These are phyloP conservation scores for Silybum marianum DNA, from an alignment of 129 eudicot species.

Conservation along the genomic window DNA sequence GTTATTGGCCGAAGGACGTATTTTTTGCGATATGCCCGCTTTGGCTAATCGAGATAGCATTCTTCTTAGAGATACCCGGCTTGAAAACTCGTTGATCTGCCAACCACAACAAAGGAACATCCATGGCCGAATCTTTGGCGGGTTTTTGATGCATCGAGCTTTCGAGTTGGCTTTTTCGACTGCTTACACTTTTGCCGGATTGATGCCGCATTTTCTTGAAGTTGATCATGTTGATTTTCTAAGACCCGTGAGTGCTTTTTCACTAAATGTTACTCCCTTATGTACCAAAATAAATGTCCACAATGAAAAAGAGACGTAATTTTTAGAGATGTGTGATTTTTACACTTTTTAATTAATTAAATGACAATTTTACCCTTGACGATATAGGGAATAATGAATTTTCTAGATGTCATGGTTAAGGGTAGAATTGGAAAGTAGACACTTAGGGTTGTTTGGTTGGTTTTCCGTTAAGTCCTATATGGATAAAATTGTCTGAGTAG, in stretches of 20 bases:
- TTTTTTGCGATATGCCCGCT: constrained; percentile 97
- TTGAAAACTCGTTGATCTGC: constrained; percentile 87
- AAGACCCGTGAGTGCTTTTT: constrained; percentile 65
- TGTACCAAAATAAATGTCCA: not conserved
- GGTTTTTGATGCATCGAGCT: constrained; percentile 97
- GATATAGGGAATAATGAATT: not conserved
- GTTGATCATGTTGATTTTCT: constrained; percentile 92
- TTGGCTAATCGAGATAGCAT: constrained; percentile 92
- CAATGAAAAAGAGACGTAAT: not conserved
- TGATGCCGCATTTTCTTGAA: constrained; percentile 88
- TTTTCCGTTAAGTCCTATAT: no score
- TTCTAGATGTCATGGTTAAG: not conserved
- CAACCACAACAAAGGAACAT: constrained; percentile 97
- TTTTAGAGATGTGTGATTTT: not conserved
- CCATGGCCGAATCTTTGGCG: constrained; percentile 95
- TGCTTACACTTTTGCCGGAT: constrained; percentile 85
- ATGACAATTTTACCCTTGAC: not conserved
- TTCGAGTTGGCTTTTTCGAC: constrained; percentile 95
- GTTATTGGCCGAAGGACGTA: constrained; percentile 83
- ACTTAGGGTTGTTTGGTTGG: not conserved
- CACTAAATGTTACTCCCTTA: not conserved
- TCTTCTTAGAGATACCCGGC: constrained; percentile 82
- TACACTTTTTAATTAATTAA: not conserved
- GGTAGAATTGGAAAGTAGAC: not conserved
- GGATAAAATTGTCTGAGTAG: no score